Conservation (phyloP, 2,329 filamentous ascomycete species). For the Sphaerulina populicola region DNA sequence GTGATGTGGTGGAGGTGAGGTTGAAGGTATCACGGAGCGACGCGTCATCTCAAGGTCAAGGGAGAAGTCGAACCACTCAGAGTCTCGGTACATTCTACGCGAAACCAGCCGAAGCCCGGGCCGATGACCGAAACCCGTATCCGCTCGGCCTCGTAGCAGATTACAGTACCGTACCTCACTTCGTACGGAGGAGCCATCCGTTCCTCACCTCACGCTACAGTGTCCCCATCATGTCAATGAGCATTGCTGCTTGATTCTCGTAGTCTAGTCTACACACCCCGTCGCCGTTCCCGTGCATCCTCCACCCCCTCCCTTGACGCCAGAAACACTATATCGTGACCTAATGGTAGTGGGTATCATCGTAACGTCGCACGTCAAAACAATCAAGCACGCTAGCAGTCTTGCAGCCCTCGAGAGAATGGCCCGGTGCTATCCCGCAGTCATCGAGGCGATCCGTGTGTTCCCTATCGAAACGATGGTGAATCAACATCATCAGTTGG, state of each 20-base stretch:
- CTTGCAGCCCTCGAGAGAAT: not conserved
- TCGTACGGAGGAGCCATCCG: no score
- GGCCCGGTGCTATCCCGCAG: not conserved
- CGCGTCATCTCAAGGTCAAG: not conserved
- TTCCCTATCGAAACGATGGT: not conserved
- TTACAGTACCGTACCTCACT: no score
- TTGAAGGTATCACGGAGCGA: not conserved
- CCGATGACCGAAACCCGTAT: no score
- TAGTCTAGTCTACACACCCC: not conserved
- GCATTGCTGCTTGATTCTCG: not conserved
- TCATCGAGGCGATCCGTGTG: not conserved
- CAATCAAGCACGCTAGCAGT: not conserved
- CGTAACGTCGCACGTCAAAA: not conserved
- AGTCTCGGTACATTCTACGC: no score
- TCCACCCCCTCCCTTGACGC: not conserved
- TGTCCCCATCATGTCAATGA: not conserved
- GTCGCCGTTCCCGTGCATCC: not conserved
- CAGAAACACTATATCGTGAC: not conserved
- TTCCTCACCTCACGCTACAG: no score
- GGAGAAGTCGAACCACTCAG: no score
- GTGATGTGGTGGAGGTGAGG: not conserved
- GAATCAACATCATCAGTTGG: conserved; percentile 1
- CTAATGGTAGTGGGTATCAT: not conserved
- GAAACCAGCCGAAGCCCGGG: no score
- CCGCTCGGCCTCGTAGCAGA: no score